Evolutionary conservation across 345 rosid genomes (phyloP).

Genomic region (Gossypium raimondii): DNA sequence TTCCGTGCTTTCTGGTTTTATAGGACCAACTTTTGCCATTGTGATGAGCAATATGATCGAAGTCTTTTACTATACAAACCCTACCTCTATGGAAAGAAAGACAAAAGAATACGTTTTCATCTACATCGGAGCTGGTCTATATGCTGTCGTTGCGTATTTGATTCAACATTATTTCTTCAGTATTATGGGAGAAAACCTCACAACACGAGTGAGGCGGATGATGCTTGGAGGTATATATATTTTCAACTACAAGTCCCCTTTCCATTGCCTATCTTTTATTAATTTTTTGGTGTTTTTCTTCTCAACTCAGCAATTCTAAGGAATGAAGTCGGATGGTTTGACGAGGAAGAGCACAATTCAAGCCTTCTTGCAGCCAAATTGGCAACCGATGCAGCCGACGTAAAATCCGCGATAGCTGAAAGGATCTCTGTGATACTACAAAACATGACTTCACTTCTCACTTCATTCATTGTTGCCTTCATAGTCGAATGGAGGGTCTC

Average conservation of each 20-base stretch:
- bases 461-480: slow-evolving; percentile 96
- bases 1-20: slow-evolving; percentile 87
- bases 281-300: slow-evolving; percentile 17
- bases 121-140: slow-evolving; percentile 93
- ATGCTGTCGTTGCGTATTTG: slow-evolving; percentile 91
- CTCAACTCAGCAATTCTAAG: slow-evolving; percentile 65
- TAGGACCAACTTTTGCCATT: slow-evolving; percentile 93
- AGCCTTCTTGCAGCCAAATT: slow-evolving; percentile 81
- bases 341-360: slow-evolving; percentile 97
- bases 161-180: slow-evolving; percentile 99
- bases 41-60: slow-evolving; percentile 98
- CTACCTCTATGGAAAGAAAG: slow-evolving; percentile 86
- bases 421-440: slow-evolving; percentile 95
- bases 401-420: slow-evolving; percentile 95
- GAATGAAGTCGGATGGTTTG: slow-evolving; percentile 99
- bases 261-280: not conserved
- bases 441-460: slow-evolving; percentile 98
- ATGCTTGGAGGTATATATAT: slow-evolving; percentile 84
- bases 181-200: slow-evolving; percentile 99
- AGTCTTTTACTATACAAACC: slow-evolving; percentile 89
- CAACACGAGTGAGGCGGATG: slow-evolving; percentile 96
- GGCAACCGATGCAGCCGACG: slow-evolving; percentile 93
- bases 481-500: slow-evolving; percentile 99
- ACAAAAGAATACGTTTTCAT: slow-evolving; percentile 96
- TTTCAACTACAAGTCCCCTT: not conserved